Evolutionary conservation across 305 asterid genomes (phyloP), one percentile per base, ranked within the genome.

Genomic region (Rubia tinctorum): DNA sequence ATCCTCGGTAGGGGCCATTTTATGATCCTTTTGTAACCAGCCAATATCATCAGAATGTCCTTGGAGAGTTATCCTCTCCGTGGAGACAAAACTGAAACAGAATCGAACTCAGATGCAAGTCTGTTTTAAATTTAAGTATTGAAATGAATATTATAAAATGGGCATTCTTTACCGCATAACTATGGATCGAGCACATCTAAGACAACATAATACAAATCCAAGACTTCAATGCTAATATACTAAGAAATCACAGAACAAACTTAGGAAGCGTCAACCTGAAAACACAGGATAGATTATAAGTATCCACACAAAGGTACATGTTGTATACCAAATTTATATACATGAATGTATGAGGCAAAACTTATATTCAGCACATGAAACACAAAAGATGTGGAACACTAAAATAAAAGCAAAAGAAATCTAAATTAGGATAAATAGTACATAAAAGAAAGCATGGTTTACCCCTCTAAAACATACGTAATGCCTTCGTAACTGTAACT

Each of bases 1-100:
- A 82, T 91, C 97, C 84, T 82, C 81, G 69, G 87, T 91, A 11
- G 91, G 90, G 78, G 91, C 89, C n/a, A n/a, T n/a, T n/a, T n/a
- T n/a, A n/a, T n/a, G n/a, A n/a, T n/a, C n/a, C n/a, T n/a, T n/a
- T n/a, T n/a, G n/a, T n/a, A n/a, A n/a, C n/a, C 89, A 94, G 58
- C 98, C 98, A 77, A 94, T 91, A 79, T 91, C 98, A 82, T 82
- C 89, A 70, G 95, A 87, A 74, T 97, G 91, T 64, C 98, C 98
- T 72, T 61, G 89, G 77, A 90, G 84, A 64, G 97, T 83, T 81
- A 47, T 88, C 65, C 82, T 58, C 39, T 86, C 81, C 73, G 93
- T 89, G 40, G 86, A 84, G 71, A 82, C 71, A 76, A 86, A 13
- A 55, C 98, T 94, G 70, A 62, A 17, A 20, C 8, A 60, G 8